phyloP scores from a whole-genome alignment of 495 filamentous ascomycete genomes.

The Penicillium cinerascens region DNA sequence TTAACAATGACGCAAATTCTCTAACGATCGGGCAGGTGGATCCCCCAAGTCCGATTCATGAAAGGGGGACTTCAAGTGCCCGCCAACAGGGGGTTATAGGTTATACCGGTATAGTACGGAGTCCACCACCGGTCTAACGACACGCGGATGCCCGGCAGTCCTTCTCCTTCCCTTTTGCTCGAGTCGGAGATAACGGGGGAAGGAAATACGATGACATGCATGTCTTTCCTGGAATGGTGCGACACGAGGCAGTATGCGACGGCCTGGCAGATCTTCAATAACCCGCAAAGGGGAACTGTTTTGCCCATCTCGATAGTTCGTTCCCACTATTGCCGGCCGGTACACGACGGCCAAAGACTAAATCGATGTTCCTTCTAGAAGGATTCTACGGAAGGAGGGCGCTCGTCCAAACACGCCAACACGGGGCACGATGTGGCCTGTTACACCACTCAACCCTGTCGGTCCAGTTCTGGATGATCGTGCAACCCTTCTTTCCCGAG shows the following conservation, averaged over 20 bases:
- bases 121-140: no score
- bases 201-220: constrained; percentile 15
- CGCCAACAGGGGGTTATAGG: neutral
- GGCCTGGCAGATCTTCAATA: constrained; percentile 2
- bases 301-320: constrained; percentile 26
- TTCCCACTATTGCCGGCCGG: constrained; percentile 21
- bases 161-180: neutral
- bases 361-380: constrained; percentile 26
- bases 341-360: constrained; percentile 16
- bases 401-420: neutral
- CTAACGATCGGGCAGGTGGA: constrained; percentile 3
- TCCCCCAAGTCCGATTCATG: constrained; percentile 6
- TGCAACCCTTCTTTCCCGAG: constrained; percentile 1
- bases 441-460: neutral
- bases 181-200: neutral
- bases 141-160: no score
- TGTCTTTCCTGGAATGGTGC: constrained; percentile 19
- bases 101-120: neutral
- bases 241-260: constrained; percentile 8
- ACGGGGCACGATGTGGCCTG: constrained; percentile 10
- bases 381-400: constrained; percentile 7
- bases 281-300: constrained; percentile 1
- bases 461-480: neutral
- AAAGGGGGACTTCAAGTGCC: constrained; percentile 8
- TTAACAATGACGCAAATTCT: constrained; percentile 8